Conservation (phyloP, 1,139 yeast species). For the Taphrina pruni region DNA sequence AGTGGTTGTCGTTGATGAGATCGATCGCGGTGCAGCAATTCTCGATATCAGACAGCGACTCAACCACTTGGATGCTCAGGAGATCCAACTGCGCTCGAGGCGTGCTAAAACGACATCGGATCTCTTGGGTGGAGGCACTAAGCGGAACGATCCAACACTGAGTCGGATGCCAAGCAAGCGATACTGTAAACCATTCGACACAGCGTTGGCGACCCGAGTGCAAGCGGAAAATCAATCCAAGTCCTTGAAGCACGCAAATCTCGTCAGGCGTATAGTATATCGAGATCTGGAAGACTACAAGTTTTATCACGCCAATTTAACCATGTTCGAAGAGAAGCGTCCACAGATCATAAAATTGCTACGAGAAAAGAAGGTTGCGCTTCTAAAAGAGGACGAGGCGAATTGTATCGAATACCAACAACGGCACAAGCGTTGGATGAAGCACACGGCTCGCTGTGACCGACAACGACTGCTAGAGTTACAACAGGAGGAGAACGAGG, state of each 20-base stretch:
- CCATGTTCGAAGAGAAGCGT: conserved; percentile 7
- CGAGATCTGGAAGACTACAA: conserved; percentile 22
- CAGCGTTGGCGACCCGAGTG: neutral
- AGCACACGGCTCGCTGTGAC: conserved; percentile 28
- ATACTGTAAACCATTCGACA: conserved; percentile 1
- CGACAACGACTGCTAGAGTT: conserved; percentile 30
- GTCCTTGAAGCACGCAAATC: neutral
- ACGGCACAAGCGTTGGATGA: conserved; percentile 22
- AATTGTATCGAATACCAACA: conserved; percentile 16
- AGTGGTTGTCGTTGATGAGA: neutral
- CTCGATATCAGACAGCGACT: neutral
- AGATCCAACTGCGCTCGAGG: neutral
- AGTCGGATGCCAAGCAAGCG: neutral
- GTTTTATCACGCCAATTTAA: conserved; percentile 20
- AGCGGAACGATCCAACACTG: neutral
- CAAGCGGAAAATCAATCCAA: neutral
- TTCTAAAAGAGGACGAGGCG: conserved; percentile 10
- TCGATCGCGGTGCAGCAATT: neutral
- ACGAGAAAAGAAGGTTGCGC: conserved; percentile 6
- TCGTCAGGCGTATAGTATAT: conserved; percentile 14
- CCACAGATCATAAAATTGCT: conserved; percentile 12
- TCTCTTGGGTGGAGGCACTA: neutral
- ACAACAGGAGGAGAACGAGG: conserved; percentile 32
- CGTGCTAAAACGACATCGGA: conserved; percentile 7
- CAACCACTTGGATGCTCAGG: neutral